Base-by-base conservation (phyloP, 1,284 basidiomycete genomes). In the Hypsizygus ulmarius region DNA sequence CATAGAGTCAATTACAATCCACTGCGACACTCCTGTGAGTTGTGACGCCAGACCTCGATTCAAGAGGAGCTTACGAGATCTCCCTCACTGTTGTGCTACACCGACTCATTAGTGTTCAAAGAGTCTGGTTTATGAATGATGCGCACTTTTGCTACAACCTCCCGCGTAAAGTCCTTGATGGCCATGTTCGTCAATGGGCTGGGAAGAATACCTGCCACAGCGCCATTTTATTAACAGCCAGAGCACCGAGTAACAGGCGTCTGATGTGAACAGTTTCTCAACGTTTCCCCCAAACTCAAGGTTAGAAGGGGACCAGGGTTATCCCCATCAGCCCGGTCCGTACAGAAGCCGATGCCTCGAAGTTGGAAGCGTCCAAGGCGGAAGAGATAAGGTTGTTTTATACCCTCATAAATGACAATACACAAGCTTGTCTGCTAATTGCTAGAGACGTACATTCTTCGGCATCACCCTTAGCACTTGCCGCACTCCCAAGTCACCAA, bases 1-100 rank as follows among this genome's bases (percentile, higher is more conserved):
- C 55, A 77, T 77, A 1, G 81, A 74, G 63, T 89, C 84, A 59
- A 89, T 74, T 54, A 87, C 75, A 59, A 86, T 67, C 82, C 82
- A 87, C 76, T 78, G 49, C 12, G 7, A 25, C 2, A 28, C 19
- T 12, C 10, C 12, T 32, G 11, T 32, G n/a, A 48, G 25, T 33
- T 37, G 25, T 8, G 18, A 27, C 10, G 11, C 6, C 9, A 14
- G 21, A 11, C 35, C 15, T 30, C n/a, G n/a, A 36, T 8, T 6
- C 11, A 28, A 39, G 16, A 11, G n/a, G 14, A 39, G 43, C 52
- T 27, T 35, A 56, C 54, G 30, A 58, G 27, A 32, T 58, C 54
- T 5, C 54, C 56, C 5, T 43, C 36, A 14, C 38, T 48, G 5
- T 46, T 48, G 45, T 58, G 54, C 54, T 56, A 27, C 21, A 29